Evolutionary conservation across 305 asterid genomes (phyloP).

Genomic region (Rubia occidens): DNA sequence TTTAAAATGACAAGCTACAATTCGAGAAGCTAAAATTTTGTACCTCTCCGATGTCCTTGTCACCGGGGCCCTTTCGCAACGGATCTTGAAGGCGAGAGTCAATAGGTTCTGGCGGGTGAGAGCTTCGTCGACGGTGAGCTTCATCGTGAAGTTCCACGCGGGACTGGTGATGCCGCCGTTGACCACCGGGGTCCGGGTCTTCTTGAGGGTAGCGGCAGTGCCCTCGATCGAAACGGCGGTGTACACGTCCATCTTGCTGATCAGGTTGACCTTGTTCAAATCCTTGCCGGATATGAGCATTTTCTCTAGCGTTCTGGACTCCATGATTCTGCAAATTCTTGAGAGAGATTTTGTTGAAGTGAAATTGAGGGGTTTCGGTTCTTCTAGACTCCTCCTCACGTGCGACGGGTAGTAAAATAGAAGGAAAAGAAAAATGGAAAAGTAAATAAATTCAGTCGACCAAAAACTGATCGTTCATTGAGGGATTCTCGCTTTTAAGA

Average conservation of each 20-base stretch:
- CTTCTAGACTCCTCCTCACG: not conserved
- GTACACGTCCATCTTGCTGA: slow-evolving; percentile 71
- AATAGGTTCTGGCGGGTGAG: slow-evolving; percentile 47
- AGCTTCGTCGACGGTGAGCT: slow-evolving; percentile 49
- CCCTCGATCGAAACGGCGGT: slow-evolving; percentile 62
- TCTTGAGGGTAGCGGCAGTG: slow-evolving; percentile 39
- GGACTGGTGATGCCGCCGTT: slow-evolving; percentile 56
- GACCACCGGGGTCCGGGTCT: slow-evolving; percentile 45
- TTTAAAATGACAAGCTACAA: no score
- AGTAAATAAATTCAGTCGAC: no score
- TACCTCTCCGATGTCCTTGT: slow-evolving; percentile 67
- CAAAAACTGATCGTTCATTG: no score
- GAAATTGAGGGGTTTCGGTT: not conserved
- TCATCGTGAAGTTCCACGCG: slow-evolving; percentile 57
- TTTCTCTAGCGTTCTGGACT: slow-evolving; percentile 46
- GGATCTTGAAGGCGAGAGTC: slow-evolving; percentile 45
- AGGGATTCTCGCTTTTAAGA: no score
- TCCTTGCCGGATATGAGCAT: slow-evolving; percentile 46
- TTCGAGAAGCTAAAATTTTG: no score
- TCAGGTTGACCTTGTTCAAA: slow-evolving; percentile 55
- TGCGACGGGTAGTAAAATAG: no score
- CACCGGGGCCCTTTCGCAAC: slow-evolving; percentile 60
- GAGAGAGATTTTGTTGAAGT: not conserved
- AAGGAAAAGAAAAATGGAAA: no score
- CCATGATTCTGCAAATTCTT: slow-evolving; percentile 29